Evolutionary conservation across 495 filamentous ascomycete species (phyloP), one percentile per base, ranked within the genome.

Genomic region (Neurospora sp.): DNA sequence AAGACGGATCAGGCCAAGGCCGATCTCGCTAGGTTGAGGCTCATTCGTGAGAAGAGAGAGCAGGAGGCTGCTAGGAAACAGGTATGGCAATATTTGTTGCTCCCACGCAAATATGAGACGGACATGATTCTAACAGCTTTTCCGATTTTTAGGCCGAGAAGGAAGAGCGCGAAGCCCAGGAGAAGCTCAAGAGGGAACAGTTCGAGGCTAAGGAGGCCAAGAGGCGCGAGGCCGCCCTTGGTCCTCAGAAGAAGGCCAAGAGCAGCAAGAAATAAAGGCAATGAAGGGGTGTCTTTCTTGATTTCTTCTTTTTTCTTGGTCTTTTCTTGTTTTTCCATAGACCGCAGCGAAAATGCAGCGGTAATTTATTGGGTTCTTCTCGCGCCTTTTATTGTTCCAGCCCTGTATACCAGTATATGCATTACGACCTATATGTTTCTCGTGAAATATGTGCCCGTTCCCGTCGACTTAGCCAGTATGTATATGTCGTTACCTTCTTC

Each of bases 1-100:
- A 98, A 98, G 88, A 98, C 96, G 46, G 96, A 99, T 72, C 93
- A 98, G 86, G 96, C 95, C 27, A 92, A 91, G 77, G 90, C 93
- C n/a, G 96, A 99, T 86, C 77, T 98, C 78, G 96, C 93, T 70
- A 86, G 96, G 71, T 80, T 99, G 79, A 88, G 85, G 76, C 78
- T 95, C 71, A 93, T 99, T 72, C 87, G 90, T 35, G 93, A 97
- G 87, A 91, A 92, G 85, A 87, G 96, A 42, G 96, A 96, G 80
- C 91, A 91, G 38, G 95, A 97, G 80, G 88, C 93, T 35, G 87
- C 86, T 9, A 75, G 86, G 74, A 88, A 86, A 76, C 84, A 85
- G 85, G 87, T 87, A 77, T 69, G 20, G 46, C 23, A 35, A 60
- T 14, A 7, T 31, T 35, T 70, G 4, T 71, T 14, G 31, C n/a